phyloP scores from a whole-genome alignment of 2,329 filamentous ascomycete genomes.

The Apiospora sp. region DNA sequence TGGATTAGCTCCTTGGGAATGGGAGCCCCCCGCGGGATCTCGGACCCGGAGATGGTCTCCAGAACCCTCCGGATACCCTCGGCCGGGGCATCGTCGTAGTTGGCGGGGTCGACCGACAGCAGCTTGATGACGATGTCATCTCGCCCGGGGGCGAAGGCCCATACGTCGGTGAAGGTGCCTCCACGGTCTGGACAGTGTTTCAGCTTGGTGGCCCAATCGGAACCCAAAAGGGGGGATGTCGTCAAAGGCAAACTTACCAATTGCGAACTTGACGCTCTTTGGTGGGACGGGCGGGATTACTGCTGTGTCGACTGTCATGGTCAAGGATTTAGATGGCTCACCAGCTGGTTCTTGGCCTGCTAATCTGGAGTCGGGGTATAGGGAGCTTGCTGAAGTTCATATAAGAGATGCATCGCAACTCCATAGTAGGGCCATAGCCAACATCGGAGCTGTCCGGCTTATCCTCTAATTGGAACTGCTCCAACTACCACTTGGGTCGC shows the following conservation, averaged over 20 bases:
- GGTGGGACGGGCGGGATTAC: background rate
- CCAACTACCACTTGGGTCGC: background rate
- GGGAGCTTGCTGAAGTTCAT: background rate
- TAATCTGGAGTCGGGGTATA: background rate
- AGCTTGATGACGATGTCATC: conserved; percentile 27
- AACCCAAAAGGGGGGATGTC: background rate
- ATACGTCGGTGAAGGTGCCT: conserved; percentile 29
- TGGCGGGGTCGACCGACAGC: conserved; percentile 26
- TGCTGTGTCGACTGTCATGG: background rate
- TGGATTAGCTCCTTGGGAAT: conserved; percentile 23
- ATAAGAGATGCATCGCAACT: background rate
- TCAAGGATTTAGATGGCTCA: background rate
- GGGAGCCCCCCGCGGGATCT: conserved; percentile 21
- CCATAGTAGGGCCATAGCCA: background rate
- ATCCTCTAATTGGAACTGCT: background rate
- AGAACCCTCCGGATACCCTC: conserved; percentile 28
- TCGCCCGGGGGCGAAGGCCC: conserved; percentile 23
- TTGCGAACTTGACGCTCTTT: background rate
- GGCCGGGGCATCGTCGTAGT: conserved; percentile 28
- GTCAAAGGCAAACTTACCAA: background rate
- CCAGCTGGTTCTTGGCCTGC: background rate
- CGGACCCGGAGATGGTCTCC: conserved; percentile 25
- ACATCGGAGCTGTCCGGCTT: background rate
- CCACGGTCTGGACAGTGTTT: conserved; percentile 22
- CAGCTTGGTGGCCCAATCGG: background rate